Percentiles rank a stretch among this genome's conserved stretches.
Conservation (phyloP, 2,329 filamentous ascomycete species). For the Drechslerella dactyloides region DNA sequence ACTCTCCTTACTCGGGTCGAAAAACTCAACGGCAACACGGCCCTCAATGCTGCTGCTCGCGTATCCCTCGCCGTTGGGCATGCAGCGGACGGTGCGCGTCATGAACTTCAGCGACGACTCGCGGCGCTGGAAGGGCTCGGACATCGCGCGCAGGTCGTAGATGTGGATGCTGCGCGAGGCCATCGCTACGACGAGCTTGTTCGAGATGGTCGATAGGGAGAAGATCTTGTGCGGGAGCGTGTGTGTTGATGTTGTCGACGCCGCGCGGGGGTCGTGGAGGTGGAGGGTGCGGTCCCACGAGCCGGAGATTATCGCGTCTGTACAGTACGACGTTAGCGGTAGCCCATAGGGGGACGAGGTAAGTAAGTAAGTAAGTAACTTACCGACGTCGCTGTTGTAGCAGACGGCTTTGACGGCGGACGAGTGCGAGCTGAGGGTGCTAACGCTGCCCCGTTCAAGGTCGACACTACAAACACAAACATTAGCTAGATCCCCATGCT, state of each 20-base stretch:
- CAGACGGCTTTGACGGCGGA: slow-evolving; percentile 82
- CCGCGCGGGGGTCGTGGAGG: slow-evolving; percentile 71
- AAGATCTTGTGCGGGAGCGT: slow-evolving; percentile 85
- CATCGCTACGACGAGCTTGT: slow-evolving; percentile 95
- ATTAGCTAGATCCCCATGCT: slow-evolving; percentile 4
- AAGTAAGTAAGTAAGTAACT: slow-evolving; percentile 54
- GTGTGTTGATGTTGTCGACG: slow-evolving; percentile 69
- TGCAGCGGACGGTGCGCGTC: slow-evolving; percentile 89
- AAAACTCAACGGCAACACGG: slow-evolving; percentile 95
- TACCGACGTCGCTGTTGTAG: slow-evolving; percentile 76
- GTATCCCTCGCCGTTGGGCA: slow-evolving; percentile 95
- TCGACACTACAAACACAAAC: slow-evolving; percentile 65
- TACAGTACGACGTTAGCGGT: slow-evolving; percentile 4
- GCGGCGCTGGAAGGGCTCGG: slow-evolving; percentile 85
- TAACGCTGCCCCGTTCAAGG: slow-evolving; percentile 71
- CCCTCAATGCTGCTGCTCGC: slow-evolving; percentile 92
- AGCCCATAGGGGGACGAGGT: slow-evolving; percentile 4
- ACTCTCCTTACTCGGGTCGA: slow-evolving; percentile 84
- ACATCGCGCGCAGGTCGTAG: slow-evolving; percentile 79
- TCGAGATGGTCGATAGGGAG: slow-evolving; percentile 75
- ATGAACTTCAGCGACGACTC: slow-evolving; percentile 96
- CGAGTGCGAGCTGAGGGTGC: slow-evolving; percentile 76
- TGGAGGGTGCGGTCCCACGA: slow-evolving; percentile 94
- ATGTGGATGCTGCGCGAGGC: slow-evolving; percentile 90
- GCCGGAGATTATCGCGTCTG: slow-evolving; percentile 79